Evolutionary conservation across 176 grass and related monocot species (phyloP).

Genomic region (Olyra latifolia): DNA sequence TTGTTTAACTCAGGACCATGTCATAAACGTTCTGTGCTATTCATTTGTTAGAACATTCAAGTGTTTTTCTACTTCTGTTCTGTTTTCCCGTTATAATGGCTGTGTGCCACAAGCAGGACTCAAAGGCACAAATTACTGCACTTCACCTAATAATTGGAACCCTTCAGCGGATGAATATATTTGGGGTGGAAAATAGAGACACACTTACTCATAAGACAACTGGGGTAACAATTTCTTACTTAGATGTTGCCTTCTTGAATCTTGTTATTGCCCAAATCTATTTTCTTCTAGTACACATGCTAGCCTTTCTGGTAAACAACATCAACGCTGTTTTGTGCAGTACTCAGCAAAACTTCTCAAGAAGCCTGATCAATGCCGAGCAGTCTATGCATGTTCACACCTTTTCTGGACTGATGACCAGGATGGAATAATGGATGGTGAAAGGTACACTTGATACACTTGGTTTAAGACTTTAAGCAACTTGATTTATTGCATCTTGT

Average conservation of each 20-base stretch:
- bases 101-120: slow-evolving; percentile 67
- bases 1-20: not conserved
- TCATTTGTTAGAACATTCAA: slow-evolving; percentile 2
- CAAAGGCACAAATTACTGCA: slow-evolving; percentile 97
- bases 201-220: slow-evolving; percentile 98
- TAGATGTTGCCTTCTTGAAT: slow-evolving; percentile 10
- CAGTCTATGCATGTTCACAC: slow-evolving; percentile 98
- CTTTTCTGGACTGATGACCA: slow-evolving; percentile 98
- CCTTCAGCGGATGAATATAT: slow-evolving; percentile 90
- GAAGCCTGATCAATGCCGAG: slow-evolving; percentile 96
- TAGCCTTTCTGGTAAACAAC: slow-evolving; percentile 9
- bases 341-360: slow-evolving; percentile 99
- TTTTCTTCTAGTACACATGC: not conserved
- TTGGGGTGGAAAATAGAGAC: slow-evolving; percentile 97
- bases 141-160: slow-evolving; percentile 99
- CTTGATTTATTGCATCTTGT: not conserved
- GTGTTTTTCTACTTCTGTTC: not conserved
- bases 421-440: slow-evolving; percentile 96
- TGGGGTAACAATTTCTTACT: slow-evolving; percentile 65
- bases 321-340: slow-evolving; percentile 46
- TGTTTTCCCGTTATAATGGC: slow-evolving; percentile 26
- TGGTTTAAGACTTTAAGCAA: not conserved
- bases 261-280: not conserved
- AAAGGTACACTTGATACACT: slow-evolving; percentile 62
- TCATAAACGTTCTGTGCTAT: not conserved